A percentile compares a stretch with the other conserved stretches of the same genome.
Conservation (phyloP, 1,284 basidiomycete species). For the Paramarasmius palmivorus region DNA sequence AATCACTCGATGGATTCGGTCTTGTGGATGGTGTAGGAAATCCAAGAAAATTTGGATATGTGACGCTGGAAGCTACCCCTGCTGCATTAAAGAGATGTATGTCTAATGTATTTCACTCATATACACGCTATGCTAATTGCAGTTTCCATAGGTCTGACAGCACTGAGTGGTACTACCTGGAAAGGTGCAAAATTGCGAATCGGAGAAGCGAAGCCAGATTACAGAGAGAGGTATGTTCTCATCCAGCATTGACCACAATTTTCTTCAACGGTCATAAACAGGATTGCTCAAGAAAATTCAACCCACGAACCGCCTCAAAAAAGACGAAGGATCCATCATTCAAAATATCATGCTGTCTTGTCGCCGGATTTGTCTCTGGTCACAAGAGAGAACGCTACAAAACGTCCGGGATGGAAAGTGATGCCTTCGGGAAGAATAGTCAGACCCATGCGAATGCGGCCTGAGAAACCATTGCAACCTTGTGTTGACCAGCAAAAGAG, state of each 20-base stretch:
- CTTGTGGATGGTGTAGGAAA: constrained; percentile 61
- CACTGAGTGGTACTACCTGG: constrained; percentile 78
- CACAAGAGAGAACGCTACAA: constrained; percentile 52
- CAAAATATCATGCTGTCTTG: constrained; percentile 37
- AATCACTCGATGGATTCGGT: constrained; percentile 69
- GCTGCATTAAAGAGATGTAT: constrained; percentile 64
- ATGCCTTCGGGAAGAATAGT: constrained; percentile 68
- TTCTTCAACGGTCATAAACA: constrained; percentile 17
- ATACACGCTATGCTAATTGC: constrained; percentile 1
- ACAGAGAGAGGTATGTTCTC: constrained; percentile 49
- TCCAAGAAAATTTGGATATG: constrained; percentile 69
- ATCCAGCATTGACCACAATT: constrained; percentile 1
- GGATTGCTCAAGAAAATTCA: constrained; percentile 36
- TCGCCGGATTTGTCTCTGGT: constrained; percentile 63
- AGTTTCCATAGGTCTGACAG: constrained; percentile 74
- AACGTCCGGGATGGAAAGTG: constrained; percentile 62
- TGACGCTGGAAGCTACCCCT: constrained; percentile 68
- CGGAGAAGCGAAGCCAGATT: constrained; percentile 78
- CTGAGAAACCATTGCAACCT: constrained; percentile 49
- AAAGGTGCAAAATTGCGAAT: constrained; percentile 81
- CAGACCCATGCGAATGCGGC: constrained; percentile 66
- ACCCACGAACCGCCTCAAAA: constrained; percentile 29
- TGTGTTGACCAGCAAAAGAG: constrained; percentile 31
- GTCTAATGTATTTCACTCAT: constrained; percentile 23
- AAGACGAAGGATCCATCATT: constrained; percentile 22